Conservation (phyloP, 805 yeast species). For the Nakazawaea sp. region DNA sequence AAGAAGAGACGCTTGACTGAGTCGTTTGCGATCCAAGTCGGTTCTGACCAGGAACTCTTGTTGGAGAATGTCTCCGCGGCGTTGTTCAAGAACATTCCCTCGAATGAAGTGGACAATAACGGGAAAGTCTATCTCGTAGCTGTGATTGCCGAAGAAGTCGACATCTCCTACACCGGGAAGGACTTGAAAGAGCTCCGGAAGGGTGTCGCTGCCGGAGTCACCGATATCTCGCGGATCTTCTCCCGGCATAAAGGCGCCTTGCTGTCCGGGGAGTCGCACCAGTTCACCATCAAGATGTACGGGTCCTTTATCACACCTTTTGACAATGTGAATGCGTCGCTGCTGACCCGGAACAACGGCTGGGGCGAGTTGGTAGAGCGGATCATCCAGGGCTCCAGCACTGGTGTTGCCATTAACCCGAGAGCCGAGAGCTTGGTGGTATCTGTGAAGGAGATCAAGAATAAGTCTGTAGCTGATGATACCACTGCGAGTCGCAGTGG, state of each 20-base stretch:
- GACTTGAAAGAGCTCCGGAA: constrained; percentile 43
- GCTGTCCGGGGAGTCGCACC: constrained; percentile 58
- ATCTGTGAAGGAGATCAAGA: constrained; percentile 67
- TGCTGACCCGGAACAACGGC: constrained; percentile 43
- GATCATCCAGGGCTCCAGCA: constrained; percentile 65
- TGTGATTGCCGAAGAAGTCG: constrained; percentile 63
- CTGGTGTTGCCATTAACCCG: constrained; percentile 76
- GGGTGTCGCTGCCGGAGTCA: constrained; percentile 85
- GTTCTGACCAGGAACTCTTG: constrained; percentile 47
- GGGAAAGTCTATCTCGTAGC: constrained; percentile 73
- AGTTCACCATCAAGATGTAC: constrained; percentile 63
- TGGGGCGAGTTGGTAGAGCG: constrained; percentile 87
- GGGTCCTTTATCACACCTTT: constrained; percentile 55
- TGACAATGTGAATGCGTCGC: constrained; percentile 20
- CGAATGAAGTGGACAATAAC: constrained; percentile 48
- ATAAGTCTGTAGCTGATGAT: constrained; percentile 23
- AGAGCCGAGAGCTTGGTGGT: constrained; percentile 67
- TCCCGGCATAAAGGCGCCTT: constrained; percentile 56
- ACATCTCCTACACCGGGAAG: constrained; percentile 25
- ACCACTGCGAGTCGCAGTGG: constrained; percentile 23
- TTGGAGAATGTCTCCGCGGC: constrained; percentile 74
- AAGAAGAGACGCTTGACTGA: constrained; percentile 63
- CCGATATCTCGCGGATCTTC: constrained; percentile 76
- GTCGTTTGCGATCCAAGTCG: constrained; percentile 65
- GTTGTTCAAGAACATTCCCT: constrained; percentile 68